Conservation (phyloP, 495 filamentous ascomycete genomes). For the Aspergillus nanangensis region DNA sequence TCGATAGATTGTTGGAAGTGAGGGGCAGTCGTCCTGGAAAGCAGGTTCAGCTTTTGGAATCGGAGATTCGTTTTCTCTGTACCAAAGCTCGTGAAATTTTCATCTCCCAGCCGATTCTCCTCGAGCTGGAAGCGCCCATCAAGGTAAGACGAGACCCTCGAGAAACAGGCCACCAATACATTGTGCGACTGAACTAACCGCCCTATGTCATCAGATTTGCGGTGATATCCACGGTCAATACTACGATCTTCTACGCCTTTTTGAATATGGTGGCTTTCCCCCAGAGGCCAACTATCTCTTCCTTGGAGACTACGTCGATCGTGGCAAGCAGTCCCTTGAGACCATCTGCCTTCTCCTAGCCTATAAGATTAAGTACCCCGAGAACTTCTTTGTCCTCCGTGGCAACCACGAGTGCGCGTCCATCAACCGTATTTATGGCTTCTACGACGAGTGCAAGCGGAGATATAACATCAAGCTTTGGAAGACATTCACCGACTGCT, state of each 20-base stretch:
- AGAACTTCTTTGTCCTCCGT: slow-evolving; percentile 99
- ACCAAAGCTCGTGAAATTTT: slow-evolving; percentile 99
- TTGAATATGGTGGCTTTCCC: slow-evolving; percentile 98
- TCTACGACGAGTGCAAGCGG: slow-evolving; percentile 99
- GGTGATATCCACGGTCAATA: slow-evolving; percentile 99
- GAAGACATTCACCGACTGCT: slow-evolving; percentile 99
- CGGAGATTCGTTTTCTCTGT: slow-evolving; percentile 96
- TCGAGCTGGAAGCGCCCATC: slow-evolving; percentile 97
- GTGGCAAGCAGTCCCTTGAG: slow-evolving; percentile 98
- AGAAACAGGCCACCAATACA: slow-evolving; percentile 99
- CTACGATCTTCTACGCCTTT: slow-evolving; percentile 94
- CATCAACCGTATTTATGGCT: slow-evolving; percentile 99
- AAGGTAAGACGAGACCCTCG: slow-evolving; percentile 68
- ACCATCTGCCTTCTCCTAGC: slow-evolving; percentile 97
- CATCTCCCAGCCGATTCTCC: slow-evolving; percentile 96
- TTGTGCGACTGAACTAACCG: slow-evolving; percentile 5
- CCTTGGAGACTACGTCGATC: slow-evolving; percentile 97
- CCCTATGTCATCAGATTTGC: slow-evolving; percentile 67
- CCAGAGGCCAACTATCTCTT: slow-evolving; percentile 99
- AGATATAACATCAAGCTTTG: slow-evolving; percentile 99
- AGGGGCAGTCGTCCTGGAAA: slow-evolving; percentile 96
- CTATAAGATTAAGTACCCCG: slow-evolving; percentile 99
- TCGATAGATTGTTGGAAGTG: slow-evolving; percentile 95
- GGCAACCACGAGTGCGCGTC: slow-evolving; percentile 99
- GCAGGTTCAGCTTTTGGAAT: slow-evolving; percentile 94